phyloP scores from a whole-genome alignment of 106 monocot genomes.

The Dendrobium catenatum region DNA sequence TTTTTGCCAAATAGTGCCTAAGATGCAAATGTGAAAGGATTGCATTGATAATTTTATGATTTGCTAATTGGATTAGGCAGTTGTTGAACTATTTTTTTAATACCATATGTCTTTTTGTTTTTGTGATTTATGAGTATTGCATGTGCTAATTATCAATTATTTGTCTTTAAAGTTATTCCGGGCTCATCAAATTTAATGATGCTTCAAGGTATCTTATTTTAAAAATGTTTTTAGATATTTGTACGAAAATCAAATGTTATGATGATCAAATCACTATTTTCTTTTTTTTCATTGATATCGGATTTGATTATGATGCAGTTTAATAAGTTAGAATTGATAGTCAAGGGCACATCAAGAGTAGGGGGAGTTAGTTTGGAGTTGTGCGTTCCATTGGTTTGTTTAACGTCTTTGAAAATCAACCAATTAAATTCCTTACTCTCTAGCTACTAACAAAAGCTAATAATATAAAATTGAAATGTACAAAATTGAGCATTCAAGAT shows the following conservation, averaged over 20 bases:
- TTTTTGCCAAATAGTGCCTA: neutral
- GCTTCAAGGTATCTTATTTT: neutral
- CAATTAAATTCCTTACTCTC: too few species aligned
- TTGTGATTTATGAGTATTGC: neutral
- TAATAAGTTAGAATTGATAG: neutral
- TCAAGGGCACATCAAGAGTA: too few species aligned
- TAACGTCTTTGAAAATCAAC: too few species aligned
- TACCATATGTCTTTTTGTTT: neutral
- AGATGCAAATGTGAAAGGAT: neutral
- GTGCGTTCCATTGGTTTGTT: too few species aligned
- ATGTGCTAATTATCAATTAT: neutral
- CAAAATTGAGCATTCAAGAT: too few species aligned
- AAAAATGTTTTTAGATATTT: neutral
- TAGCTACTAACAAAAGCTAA: too few species aligned
- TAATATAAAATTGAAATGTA: too few species aligned
- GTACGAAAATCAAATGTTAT: neutral
- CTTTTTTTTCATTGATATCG: neutral
- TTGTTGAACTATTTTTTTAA: neutral
- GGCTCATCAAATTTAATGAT: neutral
- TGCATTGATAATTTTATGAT: neutral
- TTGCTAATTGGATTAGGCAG: neutral
- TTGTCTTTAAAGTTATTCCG: neutral
- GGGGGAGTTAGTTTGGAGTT: too few species aligned
- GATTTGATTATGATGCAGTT: neutral
- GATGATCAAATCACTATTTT: neutral